Evolutionary conservation across 1,284 basidiomycete species (phyloP), one percentile per base, ranked within the genome.

Genomic region (Puccinia polysora): DNA sequence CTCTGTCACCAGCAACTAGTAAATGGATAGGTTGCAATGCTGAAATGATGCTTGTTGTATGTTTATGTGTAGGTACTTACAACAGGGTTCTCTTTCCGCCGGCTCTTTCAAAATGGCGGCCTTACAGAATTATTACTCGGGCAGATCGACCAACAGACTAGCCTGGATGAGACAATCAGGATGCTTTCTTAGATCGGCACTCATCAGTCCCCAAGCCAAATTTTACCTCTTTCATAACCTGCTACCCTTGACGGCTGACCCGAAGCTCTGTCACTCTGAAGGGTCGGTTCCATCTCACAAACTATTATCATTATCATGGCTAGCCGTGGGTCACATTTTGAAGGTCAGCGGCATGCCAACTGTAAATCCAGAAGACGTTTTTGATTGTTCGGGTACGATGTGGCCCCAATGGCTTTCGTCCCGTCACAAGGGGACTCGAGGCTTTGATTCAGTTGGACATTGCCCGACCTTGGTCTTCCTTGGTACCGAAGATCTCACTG

Each of bases 91-190:
- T n/a, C n/a, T n/a, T 38, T 36, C 7, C 4, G n/a, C 55, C 34
- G 55, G 55, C 28, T 58, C 32, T 20, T 58, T 18, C 10, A 47
- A 23, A 25, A 63, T 63, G 60, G 36, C 40, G 10, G 30, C 25
- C 6, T 45, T 78, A 75, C 77, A 84, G 74, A 88, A 89, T 79
- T 86, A 87, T 81, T 86, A 88, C 77, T 83, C 86, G 60, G 90
- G 89, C 60, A 88, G 88, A 15, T 89, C 90, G 18, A 82, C 93
- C 47, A 95, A 94, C 80, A 86, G 91, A 40, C 83, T 94, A 30
- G 88, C 89, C 0, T 95, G 91, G 88, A 83, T 92, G 70, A 84
- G 91, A 32, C 81, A 86, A 20, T 88, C 88, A 5, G 84, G 86
- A 20, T 78, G 83, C 4, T 89, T 90, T 78, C 82, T 94, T 53